Evolutionary conservation across 1,284 basidiomycete species (phyloP), one percentile per base, ranked within the genome.

Genomic region (Tylopilus sp.): DNA sequence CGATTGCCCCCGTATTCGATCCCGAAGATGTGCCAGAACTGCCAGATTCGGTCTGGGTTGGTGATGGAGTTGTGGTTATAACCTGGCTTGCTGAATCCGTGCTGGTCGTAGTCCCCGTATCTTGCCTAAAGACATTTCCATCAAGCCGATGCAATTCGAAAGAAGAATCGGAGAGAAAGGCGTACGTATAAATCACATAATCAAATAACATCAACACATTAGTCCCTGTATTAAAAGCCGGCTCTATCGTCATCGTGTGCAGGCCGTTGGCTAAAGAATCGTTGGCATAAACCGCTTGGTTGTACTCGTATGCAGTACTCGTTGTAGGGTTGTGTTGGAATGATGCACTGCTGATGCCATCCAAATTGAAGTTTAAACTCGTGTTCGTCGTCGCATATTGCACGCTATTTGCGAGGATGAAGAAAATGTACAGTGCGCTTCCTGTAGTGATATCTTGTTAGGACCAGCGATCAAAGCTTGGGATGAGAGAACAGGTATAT

Each of bases 341-440:
- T 1, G 24, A 38, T 38, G 58, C n/a, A 33, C 18, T 41, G 2
- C 18, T 1, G 1, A 1, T 22, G 8, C 26, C 41, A 44, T 73
- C 72, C n/a, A 72, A 26, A 7, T 63, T 3, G 19, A 73, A 72
- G 3, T 36, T 1, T 13, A 72, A n/a, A 0, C 65, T 24, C 1
- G 68, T 74, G 8, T 52, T 4, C 3, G 52, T 47, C 3, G 8
- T 29, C 4, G 53, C 32, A 41, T 2, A 0, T 4, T 32, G 0
- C 2, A 63, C 19, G 5, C 2, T 53, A 53, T 71, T 73, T 18
- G 71, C 63, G 0, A 63, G 10, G 41, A 71, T 67, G 51, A 74
- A 72, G 59, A 73, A 72, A 32, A 74, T 63, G 18, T 74, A 72
- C 12, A 74, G 3, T 2, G 54, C 70, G 19, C 44, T 72, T 47